A percentile compares a stretch with the other conserved stretches of the same genome.
These are phyloP conservation scores for Alternaria longipes DNA, from an alignment of 2,329 filamentous ascomycete genomes.

Conservation along the genomic window DNA sequence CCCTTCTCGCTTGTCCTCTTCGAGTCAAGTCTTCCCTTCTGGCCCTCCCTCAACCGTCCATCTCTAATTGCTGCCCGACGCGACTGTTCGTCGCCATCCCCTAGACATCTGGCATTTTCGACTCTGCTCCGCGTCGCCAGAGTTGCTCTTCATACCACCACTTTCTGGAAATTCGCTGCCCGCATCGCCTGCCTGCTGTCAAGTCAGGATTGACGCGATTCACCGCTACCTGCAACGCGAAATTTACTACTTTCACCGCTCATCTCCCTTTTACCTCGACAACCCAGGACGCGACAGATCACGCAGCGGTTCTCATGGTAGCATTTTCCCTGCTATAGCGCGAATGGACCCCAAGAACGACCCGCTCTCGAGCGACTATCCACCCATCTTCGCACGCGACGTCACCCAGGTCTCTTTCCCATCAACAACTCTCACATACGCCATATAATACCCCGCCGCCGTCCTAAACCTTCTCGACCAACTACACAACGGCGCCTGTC, in stretches of 20 bases:
- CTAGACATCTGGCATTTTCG: slow-evolving; percentile 9
- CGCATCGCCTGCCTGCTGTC: background rate
- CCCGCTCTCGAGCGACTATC: slow-evolving; percentile 49
- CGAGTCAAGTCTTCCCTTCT: slow-evolving; percentile 20
- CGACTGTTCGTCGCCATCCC: slow-evolving; percentile 15
- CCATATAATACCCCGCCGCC: background rate
- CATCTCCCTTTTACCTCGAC: slow-evolving; percentile 21
- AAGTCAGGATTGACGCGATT: background rate
- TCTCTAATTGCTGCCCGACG: slow-evolving; percentile 25
- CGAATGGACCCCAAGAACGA: slow-evolving; percentile 49
- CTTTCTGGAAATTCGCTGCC: background rate
- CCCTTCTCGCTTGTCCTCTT: slow-evolving; percentile 24
- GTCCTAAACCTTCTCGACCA: background rate
- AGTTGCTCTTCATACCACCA: background rate
- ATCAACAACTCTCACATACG: slow-evolving; percentile 8
- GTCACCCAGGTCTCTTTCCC: slow-evolving; percentile 8
- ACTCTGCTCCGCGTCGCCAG: background rate
- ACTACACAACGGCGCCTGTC: background rate
- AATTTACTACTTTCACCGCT: slow-evolving; percentile 33
- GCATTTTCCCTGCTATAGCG: slow-evolving; percentile 12
- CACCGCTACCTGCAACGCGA: slow-evolving; percentile 30
- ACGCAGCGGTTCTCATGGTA: slow-evolving; percentile 1
- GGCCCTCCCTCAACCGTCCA: background rate
- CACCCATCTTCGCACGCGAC: slow-evolving; percentile 41
- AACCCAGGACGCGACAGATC: slow-evolving; percentile 7